Base-by-base conservation (phyloP, 1,284 basidiomycete genomes). In the Stygiomarasmius scandens region DNA sequence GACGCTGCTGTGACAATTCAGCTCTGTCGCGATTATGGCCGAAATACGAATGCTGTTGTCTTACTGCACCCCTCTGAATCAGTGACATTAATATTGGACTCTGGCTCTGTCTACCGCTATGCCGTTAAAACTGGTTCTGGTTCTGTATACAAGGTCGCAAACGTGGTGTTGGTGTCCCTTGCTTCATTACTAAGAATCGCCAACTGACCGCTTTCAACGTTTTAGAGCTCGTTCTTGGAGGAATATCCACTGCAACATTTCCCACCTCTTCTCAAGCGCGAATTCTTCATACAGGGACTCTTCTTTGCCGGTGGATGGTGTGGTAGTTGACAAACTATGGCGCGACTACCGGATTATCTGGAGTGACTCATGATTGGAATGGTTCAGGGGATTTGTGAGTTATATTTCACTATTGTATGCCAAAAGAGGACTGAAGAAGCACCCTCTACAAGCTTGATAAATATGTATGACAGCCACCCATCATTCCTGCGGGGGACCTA, bases 261-360 rank as follows among this genome's bases (percentile, higher is more conserved):
- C 87, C 29, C 82, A 81, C 50, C 72, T 88, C 38, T 86, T 87
- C 65, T 73, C 78, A 6, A 71, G 74, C 52, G 71, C 65, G 16
- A 62, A 61, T 43, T 65, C 57, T 74, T 69, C 62, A 68, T 67
- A 55, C 67, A 63, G 38, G 62, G 63, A 69, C 34, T 66, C 73
- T 24, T 55, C 69, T 52, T 69, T 73, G 29, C 70, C 70, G 22
- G 74, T 75, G 45, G 79, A 77, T 57, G 86, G 86, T 19, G 77
- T 89, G 65, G 82, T 78, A 4, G 83, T 89, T 52, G 85, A 87
- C 67, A 81, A 80, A 56, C 72, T 85, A 58, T 89, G 87, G 83
- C 76, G 81, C 61, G 87, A 89, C 67, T 78, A 85, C 71, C 80
- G 83, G 55, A 83, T 84, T 25, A 23, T 41, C 22, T 43, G 36